These are phyloP conservation scores for Ophiocordyceps sinensis DNA, from an alignment of 2,329 filamentous ascomycete species.

Conservation along the genomic window DNA sequence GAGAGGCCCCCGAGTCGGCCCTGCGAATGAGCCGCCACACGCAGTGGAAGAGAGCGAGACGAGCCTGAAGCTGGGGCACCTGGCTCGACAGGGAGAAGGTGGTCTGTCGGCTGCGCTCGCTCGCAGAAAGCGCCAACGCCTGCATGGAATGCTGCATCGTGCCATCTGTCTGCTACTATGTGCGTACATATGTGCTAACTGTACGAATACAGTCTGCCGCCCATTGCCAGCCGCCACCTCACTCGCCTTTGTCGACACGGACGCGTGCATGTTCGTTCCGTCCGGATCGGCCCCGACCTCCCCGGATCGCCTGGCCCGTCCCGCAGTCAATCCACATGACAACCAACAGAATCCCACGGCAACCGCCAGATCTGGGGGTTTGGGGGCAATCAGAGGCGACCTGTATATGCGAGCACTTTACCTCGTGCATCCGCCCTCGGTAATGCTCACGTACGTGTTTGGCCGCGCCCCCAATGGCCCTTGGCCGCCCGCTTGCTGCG, in stretches of 20 bases:
- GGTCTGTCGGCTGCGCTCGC: background rate
- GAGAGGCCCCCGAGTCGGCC: too few species aligned
- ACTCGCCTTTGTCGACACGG: background rate
- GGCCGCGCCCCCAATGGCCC: background rate
- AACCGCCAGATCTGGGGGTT: background rate
- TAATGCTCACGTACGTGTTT: background rate
- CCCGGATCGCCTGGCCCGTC: background rate
- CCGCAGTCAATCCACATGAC: background rate
- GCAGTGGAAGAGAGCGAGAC: background rate
- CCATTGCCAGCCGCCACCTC: background rate
- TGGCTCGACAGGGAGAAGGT: background rate
- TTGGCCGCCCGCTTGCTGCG: background rate
- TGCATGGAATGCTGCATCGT: background rate
- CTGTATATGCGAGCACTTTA: background rate
- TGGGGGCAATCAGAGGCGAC: background rate
- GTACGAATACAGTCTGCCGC: too few species aligned
- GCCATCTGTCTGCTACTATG: background rate
- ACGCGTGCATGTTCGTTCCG: background rate
- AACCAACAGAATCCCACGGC: background rate
- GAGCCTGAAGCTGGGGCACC: background rate
- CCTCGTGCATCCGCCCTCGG: background rate
- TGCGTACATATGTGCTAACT: too few species aligned
- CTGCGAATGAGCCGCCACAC: too few species aligned
- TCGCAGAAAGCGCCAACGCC: background rate
- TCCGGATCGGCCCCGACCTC: conserved; percentile 1